Percentiles rank a stretch among this genome's conserved stretches.
These are phyloP conservation scores for Penicillium paxilli DNA, from an alignment of 495 filamentous ascomycete genomes.

Conservation along the genomic window DNA sequence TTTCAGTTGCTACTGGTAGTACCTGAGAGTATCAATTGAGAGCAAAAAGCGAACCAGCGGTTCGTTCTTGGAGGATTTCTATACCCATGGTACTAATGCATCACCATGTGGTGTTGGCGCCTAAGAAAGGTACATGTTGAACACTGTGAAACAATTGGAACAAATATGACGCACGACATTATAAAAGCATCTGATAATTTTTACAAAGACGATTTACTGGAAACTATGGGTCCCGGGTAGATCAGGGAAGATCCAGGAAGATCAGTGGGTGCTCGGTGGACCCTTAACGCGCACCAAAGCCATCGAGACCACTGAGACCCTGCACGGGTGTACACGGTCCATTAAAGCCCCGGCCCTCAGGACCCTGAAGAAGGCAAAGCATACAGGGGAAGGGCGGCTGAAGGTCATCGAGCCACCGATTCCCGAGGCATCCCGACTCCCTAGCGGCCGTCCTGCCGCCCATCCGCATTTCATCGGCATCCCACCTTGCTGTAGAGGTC, in stretches of 20 bases:
- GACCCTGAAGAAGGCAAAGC: not conserved
- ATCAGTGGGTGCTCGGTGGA: not conserved
- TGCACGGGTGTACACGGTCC: not conserved
- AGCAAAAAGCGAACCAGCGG: too few relatives aligned
- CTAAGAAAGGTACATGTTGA: too few relatives aligned
- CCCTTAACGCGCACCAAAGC: not conserved
- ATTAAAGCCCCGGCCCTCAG: not conserved
- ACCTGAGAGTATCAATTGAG: too few relatives aligned
- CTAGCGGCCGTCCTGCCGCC: not conserved
- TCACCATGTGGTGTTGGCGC: too few relatives aligned
- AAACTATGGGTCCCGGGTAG: slow-evolving; percentile 3
- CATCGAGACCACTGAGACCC: not conserved
- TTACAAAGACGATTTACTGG: not conserved
- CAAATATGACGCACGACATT: slow-evolving; percentile 3
- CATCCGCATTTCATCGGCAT: not conserved
- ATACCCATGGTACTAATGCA: too few relatives aligned
- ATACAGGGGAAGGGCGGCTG: not conserved
- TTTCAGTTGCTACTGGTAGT: too few relatives aligned
- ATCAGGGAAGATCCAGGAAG: slow-evolving; percentile 3
- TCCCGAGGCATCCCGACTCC: not conserved
- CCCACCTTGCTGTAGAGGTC: not conserved
- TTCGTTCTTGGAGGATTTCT: too few relatives aligned
- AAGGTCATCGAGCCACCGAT: not conserved
- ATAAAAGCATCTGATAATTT: slow-evolving; percentile 5
- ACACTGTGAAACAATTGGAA: too few relatives aligned